These are phyloP conservation scores for Thozetella sp. DNA, from an alignment of 495 filamentous ascomycete species.

Conservation along the genomic window DNA sequence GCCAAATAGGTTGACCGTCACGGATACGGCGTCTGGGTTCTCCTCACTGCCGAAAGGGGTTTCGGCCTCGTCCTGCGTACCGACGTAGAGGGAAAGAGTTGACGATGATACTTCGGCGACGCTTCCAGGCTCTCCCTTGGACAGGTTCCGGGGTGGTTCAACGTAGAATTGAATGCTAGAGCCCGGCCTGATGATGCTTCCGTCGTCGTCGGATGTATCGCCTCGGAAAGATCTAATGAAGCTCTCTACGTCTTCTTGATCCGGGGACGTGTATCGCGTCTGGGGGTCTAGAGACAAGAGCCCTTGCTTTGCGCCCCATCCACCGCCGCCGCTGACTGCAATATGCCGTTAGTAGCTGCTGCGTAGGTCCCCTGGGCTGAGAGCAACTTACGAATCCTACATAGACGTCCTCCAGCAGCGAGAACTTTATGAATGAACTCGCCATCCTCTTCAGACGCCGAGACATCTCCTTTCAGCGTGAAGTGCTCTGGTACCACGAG, in stretches of 20 bases:
- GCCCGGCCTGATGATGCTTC: conserved; percentile 39
- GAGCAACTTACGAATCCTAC: conserved; percentile 56
- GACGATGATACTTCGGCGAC: too few relatives aligned
- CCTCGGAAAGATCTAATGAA: conserved; percentile 28
- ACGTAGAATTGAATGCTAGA: conserved; percentile 52
- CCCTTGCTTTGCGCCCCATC: conserved; percentile 86
- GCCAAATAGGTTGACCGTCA: conserved; percentile 37
- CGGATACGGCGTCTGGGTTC: conserved; percentile 6
- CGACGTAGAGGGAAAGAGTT: too few relatives aligned
- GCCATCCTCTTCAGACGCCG: conserved; percentile 11
- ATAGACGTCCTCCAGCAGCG: conserved; percentile 54
- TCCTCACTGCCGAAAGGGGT: not conserved
- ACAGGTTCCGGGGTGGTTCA: conserved; percentile 20
- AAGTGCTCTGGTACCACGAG: conserved; percentile 55
- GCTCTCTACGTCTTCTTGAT: conserved; percentile 25
- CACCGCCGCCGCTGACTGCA: conserved; percentile 84
- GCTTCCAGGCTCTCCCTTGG: too few relatives aligned
- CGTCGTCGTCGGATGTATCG: conserved; percentile 7
- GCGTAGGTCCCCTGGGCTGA: not conserved
- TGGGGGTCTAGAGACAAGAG: conserved; percentile 82
- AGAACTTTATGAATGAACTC: conserved; percentile 22
- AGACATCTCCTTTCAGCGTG: conserved; percentile 7
- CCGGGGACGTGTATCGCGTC: conserved; percentile 32
- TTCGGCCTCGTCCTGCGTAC: conserved; percentile 8
- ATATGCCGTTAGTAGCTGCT: conserved; percentile 1